Conservation (phyloP, 2,329 filamentous ascomycete species). For the Botrytis medusae region DNA sequence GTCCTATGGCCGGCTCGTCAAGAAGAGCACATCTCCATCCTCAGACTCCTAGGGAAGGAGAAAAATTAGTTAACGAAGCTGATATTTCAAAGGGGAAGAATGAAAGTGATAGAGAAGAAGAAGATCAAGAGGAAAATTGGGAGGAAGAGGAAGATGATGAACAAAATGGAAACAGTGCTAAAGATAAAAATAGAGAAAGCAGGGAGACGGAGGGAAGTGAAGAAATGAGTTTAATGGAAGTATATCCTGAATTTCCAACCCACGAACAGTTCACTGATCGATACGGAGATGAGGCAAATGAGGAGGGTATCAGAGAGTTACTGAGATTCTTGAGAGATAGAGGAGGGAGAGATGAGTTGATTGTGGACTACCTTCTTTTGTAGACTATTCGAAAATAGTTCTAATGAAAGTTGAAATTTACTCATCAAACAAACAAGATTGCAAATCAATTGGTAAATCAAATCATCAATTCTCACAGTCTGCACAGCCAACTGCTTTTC, state of each 20-base stretch:
- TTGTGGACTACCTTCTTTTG: background rate
- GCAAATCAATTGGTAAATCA: background rate
- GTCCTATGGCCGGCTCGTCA: fast-evolving
- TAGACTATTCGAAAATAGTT: too few species aligned
- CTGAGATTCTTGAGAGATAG: background rate
- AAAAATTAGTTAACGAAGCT: fast-evolving
- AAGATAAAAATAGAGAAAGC: too few species aligned
- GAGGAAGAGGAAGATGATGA: too few species aligned
- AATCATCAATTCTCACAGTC: background rate
- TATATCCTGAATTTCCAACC: too few species aligned
- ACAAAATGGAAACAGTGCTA: too few species aligned
- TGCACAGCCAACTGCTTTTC: background rate
- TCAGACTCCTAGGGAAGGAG: fast-evolving
- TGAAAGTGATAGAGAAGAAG: too few species aligned
- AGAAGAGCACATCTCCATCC: background rate
- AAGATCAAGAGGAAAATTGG: too few species aligned
- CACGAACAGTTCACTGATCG: too few species aligned
- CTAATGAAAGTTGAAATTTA: background rate
- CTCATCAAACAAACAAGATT: too few species aligned
- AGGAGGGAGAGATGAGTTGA: background rate
- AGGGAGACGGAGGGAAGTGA: too few species aligned
- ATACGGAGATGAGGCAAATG: background rate
- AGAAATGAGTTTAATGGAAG: too few species aligned
- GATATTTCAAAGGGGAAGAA: too few species aligned
- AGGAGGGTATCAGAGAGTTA: background rate